Evolutionary conservation across 257 asterid genomes (phyloP).

Genomic region (Coffea eugenioides): DNA sequence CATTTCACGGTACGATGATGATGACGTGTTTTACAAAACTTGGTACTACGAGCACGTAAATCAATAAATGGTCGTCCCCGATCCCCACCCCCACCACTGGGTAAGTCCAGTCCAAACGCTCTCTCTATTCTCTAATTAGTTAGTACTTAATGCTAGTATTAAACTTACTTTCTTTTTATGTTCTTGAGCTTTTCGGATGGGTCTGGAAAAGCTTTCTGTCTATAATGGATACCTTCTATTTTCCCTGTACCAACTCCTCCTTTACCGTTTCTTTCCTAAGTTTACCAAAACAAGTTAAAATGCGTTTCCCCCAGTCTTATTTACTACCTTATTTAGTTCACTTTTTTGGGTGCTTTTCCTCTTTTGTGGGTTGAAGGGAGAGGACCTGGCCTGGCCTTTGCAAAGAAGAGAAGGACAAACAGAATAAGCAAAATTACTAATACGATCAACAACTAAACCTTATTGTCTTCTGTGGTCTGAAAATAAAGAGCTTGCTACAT

Average conservation of each 20-base stretch:
- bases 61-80: background rate
- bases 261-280: slow-evolving; percentile 16
- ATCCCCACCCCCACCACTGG: background rate
- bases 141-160: too few relatives aligned
- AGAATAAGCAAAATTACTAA: slow-evolving; percentile 9
- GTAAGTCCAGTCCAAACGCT: too few relatives aligned
- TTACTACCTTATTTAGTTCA: background rate
- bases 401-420: slow-evolving; percentile 19
- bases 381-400: background rate
- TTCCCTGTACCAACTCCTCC: background rate
- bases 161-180: background rate
- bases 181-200: background rate
- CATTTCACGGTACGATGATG: slow-evolving; percentile 22
- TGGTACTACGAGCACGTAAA: background rate
- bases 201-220: background rate
- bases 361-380: slow-evolving; percentile 19
- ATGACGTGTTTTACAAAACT: background rate
- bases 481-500: slow-evolving; percentile 48
- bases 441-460: slow-evolving; percentile 40
- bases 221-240: background rate
- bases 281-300: slow-evolving; percentile 29
- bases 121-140: too few relatives aligned
- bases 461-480: slow-evolving; percentile 42
- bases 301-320: background rate
- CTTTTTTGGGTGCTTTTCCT: slow-evolving; percentile 15